Base-by-base conservation (phyloP, 257 asterid species). In the Nicotiana otophora region DNA sequence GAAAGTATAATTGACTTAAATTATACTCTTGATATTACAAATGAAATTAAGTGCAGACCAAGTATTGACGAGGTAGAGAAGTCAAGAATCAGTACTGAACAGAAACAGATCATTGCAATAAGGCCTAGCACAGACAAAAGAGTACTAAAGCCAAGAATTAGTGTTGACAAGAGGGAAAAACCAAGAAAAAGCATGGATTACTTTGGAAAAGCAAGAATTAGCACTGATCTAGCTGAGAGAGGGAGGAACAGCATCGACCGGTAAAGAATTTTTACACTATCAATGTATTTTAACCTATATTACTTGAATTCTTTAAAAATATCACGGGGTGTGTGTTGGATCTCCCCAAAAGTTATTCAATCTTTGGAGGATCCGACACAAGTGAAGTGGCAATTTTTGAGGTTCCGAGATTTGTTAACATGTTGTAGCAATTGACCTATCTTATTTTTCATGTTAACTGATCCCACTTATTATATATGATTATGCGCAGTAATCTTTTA, bases 61-160 rank as follows among this genome's bases (percentile, higher is more conserved):
- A 75, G 80, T 51, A 75, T 26, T 75, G 80, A 75, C 51, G 80
- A 75, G 26, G 4, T 26, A 23, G 80, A 75, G 2, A 75, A 75
- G 16, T 66, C 75, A n/a, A 75, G 62, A 51, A 75, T 75, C 80
- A 75, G 80, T 51, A 51, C 42, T 26, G 80, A 75, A 26, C 63
- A 75, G 0, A 75, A 75, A 75, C 63, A 75, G 80, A 48, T 46
- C 79, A 46, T 48, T 26, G 6, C 63, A 15, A 14, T 46, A 72
- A 75, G 80, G 80, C 80, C 80, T 12, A 75, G 80, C 42, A 75
- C 80, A 75, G 80, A 75, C 62, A 75, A 10, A 0, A 74, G 17
- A 64, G 16, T 61, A 42, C 5, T 74, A 20, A 74, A 74, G 80
- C 80, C 80, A 74, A 74, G 63, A 74, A 51, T 26, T 74, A 74